These are phyloP conservation scores for Jacaranda mimosifolia DNA, from an alignment of 257 asterid genomes.

Conservation along the genomic window DNA sequence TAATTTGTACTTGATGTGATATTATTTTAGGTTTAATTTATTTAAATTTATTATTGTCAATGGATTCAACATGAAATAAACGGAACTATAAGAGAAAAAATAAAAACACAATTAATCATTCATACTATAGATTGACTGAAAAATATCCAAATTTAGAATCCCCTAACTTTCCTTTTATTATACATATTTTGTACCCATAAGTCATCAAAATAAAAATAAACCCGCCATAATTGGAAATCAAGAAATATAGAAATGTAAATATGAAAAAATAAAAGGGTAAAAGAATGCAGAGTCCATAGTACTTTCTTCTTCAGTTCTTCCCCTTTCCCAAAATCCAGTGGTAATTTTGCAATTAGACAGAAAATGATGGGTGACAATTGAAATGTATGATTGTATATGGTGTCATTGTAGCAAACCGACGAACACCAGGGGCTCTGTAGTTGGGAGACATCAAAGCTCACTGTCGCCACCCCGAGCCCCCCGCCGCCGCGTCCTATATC, in stretches of 20 bases:
- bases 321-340: slow-evolving; percentile 24
- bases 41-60: too few species aligned
- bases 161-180: too few species aligned
- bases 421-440: slow-evolving; percentile 58
- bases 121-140: too few species aligned
- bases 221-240: background rate
- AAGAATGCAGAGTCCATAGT: too few species aligned
- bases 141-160: too few species aligned
- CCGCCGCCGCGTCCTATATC: slow-evolving; percentile 2
- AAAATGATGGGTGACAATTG: slow-evolving; percentile 31
- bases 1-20: too few species aligned
- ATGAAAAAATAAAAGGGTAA: background rate
- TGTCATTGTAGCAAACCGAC: slow-evolving; percentile 42
- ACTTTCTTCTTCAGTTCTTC: background rate
- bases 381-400: slow-evolving; percentile 27
- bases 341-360: slow-evolving; percentile 37
- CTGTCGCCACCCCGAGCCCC: slow-evolving; percentile 44
- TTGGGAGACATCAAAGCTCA: slow-evolving; percentile 39
- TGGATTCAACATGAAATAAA: too few species aligned
- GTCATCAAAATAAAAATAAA: too few species aligned
- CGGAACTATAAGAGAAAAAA: too few species aligned
- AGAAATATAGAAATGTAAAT: background rate
- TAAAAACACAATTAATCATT: too few species aligned
- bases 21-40: too few species aligned
- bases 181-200: too few species aligned